phyloP scores from a whole-genome alignment of 805 yeast genomes.

The Ogataea nitratoaversa region DNA sequence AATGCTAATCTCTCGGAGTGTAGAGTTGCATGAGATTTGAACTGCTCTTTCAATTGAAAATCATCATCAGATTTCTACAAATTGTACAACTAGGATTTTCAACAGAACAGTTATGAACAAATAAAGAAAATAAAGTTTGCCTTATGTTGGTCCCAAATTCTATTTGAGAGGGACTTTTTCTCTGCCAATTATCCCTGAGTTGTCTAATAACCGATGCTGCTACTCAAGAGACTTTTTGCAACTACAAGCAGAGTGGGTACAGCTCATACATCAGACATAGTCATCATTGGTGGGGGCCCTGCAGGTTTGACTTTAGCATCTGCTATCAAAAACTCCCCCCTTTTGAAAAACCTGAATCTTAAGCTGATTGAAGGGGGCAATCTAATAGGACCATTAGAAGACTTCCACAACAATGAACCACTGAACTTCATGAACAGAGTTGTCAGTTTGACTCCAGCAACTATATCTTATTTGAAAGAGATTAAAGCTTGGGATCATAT shows the following conservation, averaged over 20 bases:
- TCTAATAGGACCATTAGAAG: conserved; percentile 42
- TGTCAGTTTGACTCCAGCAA: conserved; percentile 79
- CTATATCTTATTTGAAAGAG: conserved; percentile 57
- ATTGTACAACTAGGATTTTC: no score
- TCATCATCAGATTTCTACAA: no score
- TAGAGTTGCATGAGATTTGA: not conserved
- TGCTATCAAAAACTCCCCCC: conserved; percentile 67
- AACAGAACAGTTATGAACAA: no score
- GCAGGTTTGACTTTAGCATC: conserved; percentile 89
- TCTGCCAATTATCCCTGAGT: no score
- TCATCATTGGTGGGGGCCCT: conserved; percentile 95
- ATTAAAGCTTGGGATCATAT: conserved; percentile 78
- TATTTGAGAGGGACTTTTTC: no score
- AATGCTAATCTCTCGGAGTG: not conserved
- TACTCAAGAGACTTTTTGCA: conserved; percentile 26
- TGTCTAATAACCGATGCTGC: not conserved
- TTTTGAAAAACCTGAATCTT: conserved; percentile 55
- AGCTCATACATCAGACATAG: conserved; percentile 50
- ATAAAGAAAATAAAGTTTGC: no score
- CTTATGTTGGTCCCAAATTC: no score
- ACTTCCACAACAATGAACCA: conserved; percentile 43
- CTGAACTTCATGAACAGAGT: conserved; percentile 70
- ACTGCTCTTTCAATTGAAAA: no score
- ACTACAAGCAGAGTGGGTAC: conserved; percentile 15
- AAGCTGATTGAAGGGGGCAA: conserved; percentile 72